Conservation (phyloP, 805 yeast genomes). For the Wickerhamomyces canadensis region DNA sequence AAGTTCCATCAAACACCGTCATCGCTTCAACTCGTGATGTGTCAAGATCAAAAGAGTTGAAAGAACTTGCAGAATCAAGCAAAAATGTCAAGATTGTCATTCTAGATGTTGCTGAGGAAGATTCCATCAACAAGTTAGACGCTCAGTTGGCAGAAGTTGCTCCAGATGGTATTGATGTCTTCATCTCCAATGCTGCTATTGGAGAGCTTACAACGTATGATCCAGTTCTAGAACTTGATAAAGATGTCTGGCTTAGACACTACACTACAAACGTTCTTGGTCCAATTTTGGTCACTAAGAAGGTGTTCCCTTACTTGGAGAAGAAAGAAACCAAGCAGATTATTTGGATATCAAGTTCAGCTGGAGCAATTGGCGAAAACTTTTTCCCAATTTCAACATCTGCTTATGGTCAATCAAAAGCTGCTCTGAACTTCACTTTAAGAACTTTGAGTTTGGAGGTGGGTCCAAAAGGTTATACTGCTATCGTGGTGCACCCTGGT, state of each 20-base stretch:
- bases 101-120: conserved; percentile 18
- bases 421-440: too few species aligned
- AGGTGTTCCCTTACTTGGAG: too few species aligned
- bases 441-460: too few species aligned
- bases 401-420: too few species aligned
- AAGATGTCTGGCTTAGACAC: conserved; percentile 2
- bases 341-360: too few species aligned
- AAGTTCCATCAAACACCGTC: conserved; percentile 1
- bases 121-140: conserved; percentile 14
- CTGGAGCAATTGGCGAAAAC: too few species aligned
- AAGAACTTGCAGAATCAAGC: conserved; percentile 4
- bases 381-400: too few species aligned
- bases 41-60: conserved; percentile 7
- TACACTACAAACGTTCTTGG: too few species aligned
- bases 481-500: too few species aligned
- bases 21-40: conserved; percentile 14
- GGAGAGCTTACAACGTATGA: not conserved
- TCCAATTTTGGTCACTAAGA: too few species aligned
- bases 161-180: conserved; percentile 23
- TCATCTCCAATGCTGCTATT: conserved; percentile 25
- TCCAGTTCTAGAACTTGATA: not conserved
- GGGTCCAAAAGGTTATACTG: too few species aligned
- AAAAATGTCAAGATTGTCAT: conserved; percentile 21
- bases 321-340: too few species aligned
- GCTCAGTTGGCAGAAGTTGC: conserved; percentile 8